These are phyloP conservation scores for Nidularia sp. DNA, from an alignment of 768 basidiomycete species.

Conservation along the genomic window DNA sequence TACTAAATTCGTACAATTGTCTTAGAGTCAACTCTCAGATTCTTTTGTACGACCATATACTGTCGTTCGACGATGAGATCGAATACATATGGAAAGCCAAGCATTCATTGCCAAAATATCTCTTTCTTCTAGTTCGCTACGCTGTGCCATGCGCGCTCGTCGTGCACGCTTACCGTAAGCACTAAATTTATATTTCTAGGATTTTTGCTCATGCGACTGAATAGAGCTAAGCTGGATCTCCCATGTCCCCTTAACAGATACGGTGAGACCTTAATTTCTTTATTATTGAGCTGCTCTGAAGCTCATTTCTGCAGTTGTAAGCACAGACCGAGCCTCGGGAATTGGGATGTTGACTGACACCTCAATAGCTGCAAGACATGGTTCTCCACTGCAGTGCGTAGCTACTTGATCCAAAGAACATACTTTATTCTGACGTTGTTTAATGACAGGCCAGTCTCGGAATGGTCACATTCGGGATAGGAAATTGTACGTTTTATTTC, in stretches of 20 bases:
- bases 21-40: constrained; percentile 12
- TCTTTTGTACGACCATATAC: constrained; percentile 36
- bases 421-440: not conserved
- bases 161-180: constrained; percentile 22
- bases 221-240: not conserved
- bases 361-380: not conserved
- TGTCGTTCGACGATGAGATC: constrained; percentile 36
- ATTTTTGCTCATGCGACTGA: not conserved
- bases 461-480: constrained; percentile 25
- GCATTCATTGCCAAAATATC: constrained; percentile 27
- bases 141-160: constrained; percentile 23
- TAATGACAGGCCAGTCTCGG: constrained; percentile 22
- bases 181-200: not conserved
- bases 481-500: constrained; percentile 22
- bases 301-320: not conserved
- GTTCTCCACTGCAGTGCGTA: not conserved
- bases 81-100: constrained; percentile 34
- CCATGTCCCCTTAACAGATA: not conserved
- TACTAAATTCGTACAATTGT: not conserved
- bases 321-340: not conserved
- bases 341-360: not conserved
- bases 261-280: not conserved
- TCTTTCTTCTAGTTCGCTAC: constrained; percentile 38
- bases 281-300: not conserved
- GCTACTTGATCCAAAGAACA: not conserved